Conservation (phyloP, 345 rosid genomes). For the Populus simonii region DNA sequence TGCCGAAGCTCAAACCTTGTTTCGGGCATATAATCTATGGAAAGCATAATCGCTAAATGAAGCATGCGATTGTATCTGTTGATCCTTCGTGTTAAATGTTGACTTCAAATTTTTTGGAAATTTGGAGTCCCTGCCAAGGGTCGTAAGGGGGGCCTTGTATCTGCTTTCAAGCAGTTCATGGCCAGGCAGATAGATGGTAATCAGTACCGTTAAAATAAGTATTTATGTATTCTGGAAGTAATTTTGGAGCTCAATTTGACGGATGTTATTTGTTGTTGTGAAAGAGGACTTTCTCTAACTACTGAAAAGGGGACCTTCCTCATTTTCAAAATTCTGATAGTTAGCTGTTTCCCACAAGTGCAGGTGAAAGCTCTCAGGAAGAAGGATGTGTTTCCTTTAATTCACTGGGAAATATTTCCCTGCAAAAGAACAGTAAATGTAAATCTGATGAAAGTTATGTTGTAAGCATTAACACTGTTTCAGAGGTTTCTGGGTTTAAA, state of each 20-base stretch:
- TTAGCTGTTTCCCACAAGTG: slow-evolving; percentile 12
- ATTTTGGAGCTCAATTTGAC: background rate
- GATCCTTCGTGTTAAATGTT: background rate
- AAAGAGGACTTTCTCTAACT: background rate
- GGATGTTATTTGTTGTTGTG: background rate
- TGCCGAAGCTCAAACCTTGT: no score
- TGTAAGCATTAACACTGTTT: slow-evolving; percentile 24
- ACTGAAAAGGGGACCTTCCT: background rate
- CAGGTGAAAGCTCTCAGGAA: slow-evolving; percentile 44
- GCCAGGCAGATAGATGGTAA: slow-evolving; percentile 51
- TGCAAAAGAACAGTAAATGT: slow-evolving; percentile 25
- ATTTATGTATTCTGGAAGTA: background rate
- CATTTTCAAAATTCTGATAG: slow-evolving; percentile 1
- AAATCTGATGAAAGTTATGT: slow-evolving; percentile 20
- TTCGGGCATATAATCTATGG: no score
- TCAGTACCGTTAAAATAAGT: background rate
- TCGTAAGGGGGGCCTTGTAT: slow-evolving; percentile 63
- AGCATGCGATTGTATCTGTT: slow-evolving; percentile 1
- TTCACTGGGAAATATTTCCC: slow-evolving; percentile 23
- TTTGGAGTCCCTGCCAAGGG: slow-evolving; percentile 75
- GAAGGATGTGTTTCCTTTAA: slow-evolving; percentile 26
- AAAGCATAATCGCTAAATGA: no score
- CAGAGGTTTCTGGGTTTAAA: slow-evolving; percentile 34
- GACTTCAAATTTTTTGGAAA: slow-evolving; percentile 38
- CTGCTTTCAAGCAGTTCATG: slow-evolving; percentile 54